Conservation (phyloP, 2,329 filamentous ascomycete genomes). For the Cladosporium sp. region DNA sequence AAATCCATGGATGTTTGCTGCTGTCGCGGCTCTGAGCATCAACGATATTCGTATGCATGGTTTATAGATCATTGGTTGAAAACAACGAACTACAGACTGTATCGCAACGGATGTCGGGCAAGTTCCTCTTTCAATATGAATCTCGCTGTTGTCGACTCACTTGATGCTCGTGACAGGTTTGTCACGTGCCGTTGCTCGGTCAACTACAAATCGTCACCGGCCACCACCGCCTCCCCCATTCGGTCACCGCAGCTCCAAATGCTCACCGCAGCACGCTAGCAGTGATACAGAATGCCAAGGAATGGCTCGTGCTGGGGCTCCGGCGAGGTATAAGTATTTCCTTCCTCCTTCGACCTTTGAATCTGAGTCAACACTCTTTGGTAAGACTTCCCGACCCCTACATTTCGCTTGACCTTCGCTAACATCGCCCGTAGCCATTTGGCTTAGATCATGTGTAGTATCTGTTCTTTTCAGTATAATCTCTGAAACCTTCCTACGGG, state of each 20-base stretch:
- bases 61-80: background rate
- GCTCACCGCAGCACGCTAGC: background rate
- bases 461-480: conserved; percentile 6
- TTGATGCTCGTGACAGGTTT: background rate
- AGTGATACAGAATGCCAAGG: background rate
- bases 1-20: background rate
- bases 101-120: too few species aligned
- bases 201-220: background rate
- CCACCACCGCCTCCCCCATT: background rate
- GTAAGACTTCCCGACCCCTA: background rate
- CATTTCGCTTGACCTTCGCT: background rate
- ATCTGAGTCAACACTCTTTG: background rate
- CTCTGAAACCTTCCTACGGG: background rate
- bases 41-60: background rate
- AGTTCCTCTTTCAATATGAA: too few species aligned
- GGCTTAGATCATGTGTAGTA: conserved; percentile 6
- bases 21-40: background rate
- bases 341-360: background rate
- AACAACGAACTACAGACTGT: too few species aligned
- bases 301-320: background rate
- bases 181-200: background rate
- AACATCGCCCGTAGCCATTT: background rate
- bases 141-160: background rate
- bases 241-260: background rate
- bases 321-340: background rate